Conservation (phyloP, 108 stramenopile species). For the Bacterosira constricta region DNA sequence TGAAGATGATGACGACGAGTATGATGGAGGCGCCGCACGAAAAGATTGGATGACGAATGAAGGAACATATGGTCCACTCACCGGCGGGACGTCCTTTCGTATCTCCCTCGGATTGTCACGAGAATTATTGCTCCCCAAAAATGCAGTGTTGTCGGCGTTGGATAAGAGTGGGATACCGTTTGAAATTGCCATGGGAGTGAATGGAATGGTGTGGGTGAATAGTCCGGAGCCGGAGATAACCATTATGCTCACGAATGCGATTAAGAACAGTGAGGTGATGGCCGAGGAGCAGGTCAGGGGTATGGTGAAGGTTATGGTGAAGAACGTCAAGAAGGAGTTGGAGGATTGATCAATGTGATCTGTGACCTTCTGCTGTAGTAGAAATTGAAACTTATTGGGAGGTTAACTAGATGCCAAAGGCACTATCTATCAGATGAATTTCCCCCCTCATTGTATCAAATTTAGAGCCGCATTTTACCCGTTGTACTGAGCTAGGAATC, state of each 20-base stretch:
- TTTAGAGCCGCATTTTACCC: too few species aligned
- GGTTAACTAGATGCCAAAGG: too few species aligned
- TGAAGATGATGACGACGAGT: conserved; percentile 47
- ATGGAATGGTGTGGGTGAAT: conserved; percentile 85
- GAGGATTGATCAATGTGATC: conserved; percentile 21
- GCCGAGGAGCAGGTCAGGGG: conserved; percentile 70
- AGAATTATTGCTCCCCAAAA: conserved; percentile 63
- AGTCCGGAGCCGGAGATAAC: conserved; percentile 66
- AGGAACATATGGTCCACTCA: conserved; percentile 77
- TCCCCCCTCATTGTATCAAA: too few species aligned
- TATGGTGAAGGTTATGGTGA: conserved; percentile 80
- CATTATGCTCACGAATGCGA: conserved; percentile 79
- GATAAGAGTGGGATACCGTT: conserved; percentile 57
- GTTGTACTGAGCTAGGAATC: too few species aligned
- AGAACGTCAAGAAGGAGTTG: conserved; percentile 56
- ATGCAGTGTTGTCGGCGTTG: conserved; percentile 67
- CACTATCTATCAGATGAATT: too few species aligned
- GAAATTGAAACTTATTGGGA: too few species aligned
- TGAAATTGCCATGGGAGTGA: conserved; percentile 82
- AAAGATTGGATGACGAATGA: conserved; percentile 91
- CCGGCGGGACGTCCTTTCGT: conserved; percentile 62
- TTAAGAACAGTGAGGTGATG: conserved; percentile 77
- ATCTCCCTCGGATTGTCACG: conserved; percentile 78
- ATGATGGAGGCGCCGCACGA: conserved; percentile 57
- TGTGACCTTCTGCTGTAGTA: too few species aligned